A percentile compares a stretch with the other conserved stretches of the same genome.
Evolutionary conservation across 2,329 filamentous ascomycete species (phyloP).

Genomic region (Fusarium sp.): DNA sequence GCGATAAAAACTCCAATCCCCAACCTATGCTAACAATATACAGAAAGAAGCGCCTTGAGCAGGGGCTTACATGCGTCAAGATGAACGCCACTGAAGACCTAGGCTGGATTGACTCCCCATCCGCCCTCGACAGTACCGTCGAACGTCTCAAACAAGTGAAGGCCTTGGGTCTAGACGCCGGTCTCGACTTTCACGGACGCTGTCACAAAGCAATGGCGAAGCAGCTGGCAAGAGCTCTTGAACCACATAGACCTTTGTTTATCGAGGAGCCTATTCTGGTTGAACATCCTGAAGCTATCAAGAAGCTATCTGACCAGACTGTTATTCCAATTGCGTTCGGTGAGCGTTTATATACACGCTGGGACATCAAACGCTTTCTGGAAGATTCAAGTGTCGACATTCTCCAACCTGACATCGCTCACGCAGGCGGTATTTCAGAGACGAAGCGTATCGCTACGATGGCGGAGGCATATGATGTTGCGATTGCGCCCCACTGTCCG

Average conservation of each 20-base stretch:
- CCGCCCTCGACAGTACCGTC: constrained; percentile 70
- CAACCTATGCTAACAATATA: constrained; percentile 57
- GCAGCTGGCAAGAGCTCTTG: constrained; percentile 75
- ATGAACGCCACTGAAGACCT: constrained; percentile 85
- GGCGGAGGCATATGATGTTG: constrained; percentile 79
- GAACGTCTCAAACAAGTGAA: constrained; percentile 77
- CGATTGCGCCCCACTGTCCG: constrained; percentile 79
- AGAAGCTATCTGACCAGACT: constrained; percentile 39
- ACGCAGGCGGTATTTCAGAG: constrained; percentile 80
- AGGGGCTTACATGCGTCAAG: constrained; percentile 74
- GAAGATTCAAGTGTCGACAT: constrained; percentile 77
- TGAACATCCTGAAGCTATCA: constrained; percentile 75
- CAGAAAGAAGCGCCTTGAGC: constrained; percentile 18
- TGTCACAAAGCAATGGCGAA: constrained; percentile 86
- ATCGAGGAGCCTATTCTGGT: constrained; percentile 80
- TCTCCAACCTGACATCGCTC: constrained; percentile 78
- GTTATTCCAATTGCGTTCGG: constrained; percentile 77
- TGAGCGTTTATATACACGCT: constrained; percentile 77
- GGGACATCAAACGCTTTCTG: constrained; percentile 79
- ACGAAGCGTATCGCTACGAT: constrained; percentile 75
- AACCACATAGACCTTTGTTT: constrained; percentile 77
- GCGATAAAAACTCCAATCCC: constrained; percentile 45
- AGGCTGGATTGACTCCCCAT: constrained; percentile 80
- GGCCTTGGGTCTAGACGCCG: constrained; percentile 76
- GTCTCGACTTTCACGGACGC: constrained; percentile 82